Evolutionary conservation across 495 filamentous ascomycete genomes (phyloP).

Genomic region (Penicillium canariense): DNA sequence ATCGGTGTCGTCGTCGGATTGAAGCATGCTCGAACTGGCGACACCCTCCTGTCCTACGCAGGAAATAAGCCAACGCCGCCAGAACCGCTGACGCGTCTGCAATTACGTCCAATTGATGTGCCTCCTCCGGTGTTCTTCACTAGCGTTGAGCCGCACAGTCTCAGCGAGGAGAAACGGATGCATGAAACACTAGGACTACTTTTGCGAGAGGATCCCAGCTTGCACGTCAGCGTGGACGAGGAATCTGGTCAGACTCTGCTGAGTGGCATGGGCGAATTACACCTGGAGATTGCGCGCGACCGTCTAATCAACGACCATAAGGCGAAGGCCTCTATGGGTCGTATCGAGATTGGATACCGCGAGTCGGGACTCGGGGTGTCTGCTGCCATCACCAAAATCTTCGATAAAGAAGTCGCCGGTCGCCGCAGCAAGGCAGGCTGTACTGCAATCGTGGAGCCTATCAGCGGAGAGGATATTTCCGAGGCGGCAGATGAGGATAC

Average conservation of each 20-base stretch:
- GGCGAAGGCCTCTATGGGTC: conserved; percentile 84
- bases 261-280: conserved; percentile 96
- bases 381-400: conserved; percentile 54
- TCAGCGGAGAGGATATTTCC: conserved; percentile 35
- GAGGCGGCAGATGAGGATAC: conserved; percentile 26
- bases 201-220: conserved; percentile 87
- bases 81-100: conserved; percentile 68
- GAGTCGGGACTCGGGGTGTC: conserved; percentile 65
- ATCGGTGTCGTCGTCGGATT: conserved; percentile 95
- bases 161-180: conserved; percentile 73
- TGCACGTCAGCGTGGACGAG: conserved; percentile 80
- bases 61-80: conserved; percentile 61
- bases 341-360: conserved; percentile 92
- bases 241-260: conserved; percentile 92
- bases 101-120: conserved; percentile 83
- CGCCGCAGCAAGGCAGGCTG: conserved; percentile 76
- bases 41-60: conserved; percentile 78
- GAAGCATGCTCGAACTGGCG: conserved; percentile 86
- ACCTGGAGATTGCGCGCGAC: conserved; percentile 91
- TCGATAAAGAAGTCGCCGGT: conserved; percentile 77
- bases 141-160: conserved; percentile 79
- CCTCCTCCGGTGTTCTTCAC: conserved; percentile 96
- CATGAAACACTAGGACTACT: conserved; percentile 72
- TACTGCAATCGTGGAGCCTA: conserved; percentile 62
- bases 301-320: conserved; percentile 86